phyloP scores from a whole-genome alignment of 768 basidiomycete species.

The Boletus reticuloceps region DNA sequence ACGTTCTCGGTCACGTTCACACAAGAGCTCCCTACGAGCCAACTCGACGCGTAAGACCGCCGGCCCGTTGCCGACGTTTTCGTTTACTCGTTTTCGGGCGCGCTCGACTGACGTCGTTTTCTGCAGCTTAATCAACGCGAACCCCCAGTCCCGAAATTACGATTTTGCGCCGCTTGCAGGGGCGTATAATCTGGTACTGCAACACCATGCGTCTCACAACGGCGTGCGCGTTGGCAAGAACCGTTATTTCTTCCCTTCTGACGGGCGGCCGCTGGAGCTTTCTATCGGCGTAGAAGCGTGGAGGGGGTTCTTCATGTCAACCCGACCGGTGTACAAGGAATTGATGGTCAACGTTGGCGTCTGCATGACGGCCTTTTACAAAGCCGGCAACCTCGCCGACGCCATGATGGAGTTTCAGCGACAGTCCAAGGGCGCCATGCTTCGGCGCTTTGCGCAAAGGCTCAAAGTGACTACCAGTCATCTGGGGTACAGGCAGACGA shows the following conservation, averaged over 20 bases:
- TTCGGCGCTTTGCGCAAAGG: slow-evolving; percentile 46
- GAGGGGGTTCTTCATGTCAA: slow-evolving; percentile 51
- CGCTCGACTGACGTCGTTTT: not conserved
- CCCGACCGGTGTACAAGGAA: slow-evolving; percentile 46
- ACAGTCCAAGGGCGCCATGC: slow-evolving; percentile 42
- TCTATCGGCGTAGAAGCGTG: slow-evolving; percentile 42
- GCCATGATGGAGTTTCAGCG: slow-evolving; percentile 49
- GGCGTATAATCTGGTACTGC: slow-evolving; percentile 48
- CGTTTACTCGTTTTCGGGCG: not conserved
- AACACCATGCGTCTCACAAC: slow-evolving; percentile 39
- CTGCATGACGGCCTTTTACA: slow-evolving; percentile 54
- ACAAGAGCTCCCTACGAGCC: slow-evolving; percentile 28
- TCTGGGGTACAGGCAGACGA: slow-evolving; percentile 51
- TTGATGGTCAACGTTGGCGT: slow-evolving; percentile 55
- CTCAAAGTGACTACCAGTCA: slow-evolving; percentile 59
- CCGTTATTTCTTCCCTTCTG: slow-evolving; percentile 48
- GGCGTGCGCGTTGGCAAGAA: slow-evolving; percentile 51
- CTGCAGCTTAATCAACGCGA: slow-evolving; percentile 40
- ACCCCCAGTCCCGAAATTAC: slow-evolving; percentile 32
- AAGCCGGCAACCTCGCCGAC: slow-evolving; percentile 60
- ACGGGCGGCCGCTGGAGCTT: slow-evolving; percentile 22
- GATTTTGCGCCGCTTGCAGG: slow-evolving; percentile 42
- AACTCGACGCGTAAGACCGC: slow-evolving; percentile 34
- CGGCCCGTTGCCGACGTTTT: not conserved
- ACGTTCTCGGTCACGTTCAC: slow-evolving; percentile 35